Evolutionary conservation across 2,329 filamentous ascomycete species (phyloP).

Genomic region (Xylaria sp.): DNA sequence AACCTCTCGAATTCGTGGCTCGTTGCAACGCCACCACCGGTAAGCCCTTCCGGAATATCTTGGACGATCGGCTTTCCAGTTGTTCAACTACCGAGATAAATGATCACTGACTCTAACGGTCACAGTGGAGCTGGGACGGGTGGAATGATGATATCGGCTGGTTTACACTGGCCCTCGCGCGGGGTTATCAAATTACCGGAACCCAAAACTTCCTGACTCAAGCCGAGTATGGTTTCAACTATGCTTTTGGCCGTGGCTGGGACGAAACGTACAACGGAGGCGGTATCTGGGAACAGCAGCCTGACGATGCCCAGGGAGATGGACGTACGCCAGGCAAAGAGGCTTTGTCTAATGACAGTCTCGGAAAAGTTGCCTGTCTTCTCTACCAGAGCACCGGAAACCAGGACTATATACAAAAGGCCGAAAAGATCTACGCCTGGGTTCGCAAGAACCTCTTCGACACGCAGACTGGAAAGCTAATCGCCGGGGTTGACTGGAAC

Average conservation of each 20-base stretch:
- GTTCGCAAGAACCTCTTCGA: neutral
- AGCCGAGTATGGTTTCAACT: neutral
- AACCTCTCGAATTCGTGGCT: neutral
- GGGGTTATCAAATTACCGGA: constrained; percentile 1
- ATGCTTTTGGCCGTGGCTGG: constrained; percentile 8
- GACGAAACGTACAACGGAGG: neutral
- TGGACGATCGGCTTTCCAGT: neutral
- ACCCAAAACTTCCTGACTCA: neutral
- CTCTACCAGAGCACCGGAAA: neutral
- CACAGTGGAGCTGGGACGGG: constrained; percentile 4
- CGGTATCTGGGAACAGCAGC: constrained; percentile 5
- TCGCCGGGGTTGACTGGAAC: neutral
- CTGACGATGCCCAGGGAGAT: neutral
- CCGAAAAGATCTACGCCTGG: neutral
- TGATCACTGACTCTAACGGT: neutral
- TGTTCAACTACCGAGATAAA: neutral
- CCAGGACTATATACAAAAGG: neutral
- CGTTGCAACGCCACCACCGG: neutral
- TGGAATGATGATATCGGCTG: constrained; percentile 10
- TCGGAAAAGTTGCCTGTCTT: neutral
- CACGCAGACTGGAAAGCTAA: neutral
- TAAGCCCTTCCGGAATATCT: neutral
- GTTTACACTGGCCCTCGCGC: neutral
- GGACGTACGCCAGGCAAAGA: neutral
- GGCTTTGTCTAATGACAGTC: constrained; percentile 2